These are phyloP conservation scores for Aaosphaeria arxii DNA, from an alignment of 2,329 filamentous ascomycete species.

Conservation along the genomic window DNA sequence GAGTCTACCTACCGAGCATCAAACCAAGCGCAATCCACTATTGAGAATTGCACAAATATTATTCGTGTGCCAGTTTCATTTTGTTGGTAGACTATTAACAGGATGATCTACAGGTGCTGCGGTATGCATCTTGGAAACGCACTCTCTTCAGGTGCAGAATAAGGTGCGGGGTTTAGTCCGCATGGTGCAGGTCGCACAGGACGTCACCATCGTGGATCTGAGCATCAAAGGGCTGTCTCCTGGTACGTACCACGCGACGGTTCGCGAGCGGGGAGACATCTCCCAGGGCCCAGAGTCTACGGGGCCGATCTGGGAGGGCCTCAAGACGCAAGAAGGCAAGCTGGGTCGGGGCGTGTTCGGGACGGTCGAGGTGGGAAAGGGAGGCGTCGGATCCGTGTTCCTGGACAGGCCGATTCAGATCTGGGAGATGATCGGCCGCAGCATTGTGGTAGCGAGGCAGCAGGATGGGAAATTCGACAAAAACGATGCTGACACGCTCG, in stretches of 20 bases:
- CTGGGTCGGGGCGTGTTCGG: slow-evolving; percentile 65
- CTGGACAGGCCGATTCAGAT: slow-evolving; percentile 79
- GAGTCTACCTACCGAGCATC: slow-evolving; percentile 36
- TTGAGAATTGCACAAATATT: no score
- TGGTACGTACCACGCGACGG: slow-evolving; percentile 78
- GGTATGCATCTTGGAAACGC: slow-evolving; percentile 93
- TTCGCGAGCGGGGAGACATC: slow-evolving; percentile 85
- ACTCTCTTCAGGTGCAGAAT: slow-evolving; percentile 58
- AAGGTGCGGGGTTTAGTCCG: slow-evolving; percentile 82
- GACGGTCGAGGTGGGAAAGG: slow-evolving; percentile 68
- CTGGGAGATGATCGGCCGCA: slow-evolving; percentile 94
- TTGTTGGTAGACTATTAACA: slow-evolving; percentile 8
- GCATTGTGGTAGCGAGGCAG: slow-evolving; percentile 79
- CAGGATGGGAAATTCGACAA: slow-evolving; percentile 57
- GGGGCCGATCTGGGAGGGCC: slow-evolving; percentile 73
- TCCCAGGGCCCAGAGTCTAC: slow-evolving; percentile 78
- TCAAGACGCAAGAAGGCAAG: slow-evolving; percentile 46
- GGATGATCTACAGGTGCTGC: slow-evolving; percentile 59
- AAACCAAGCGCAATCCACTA: no score
- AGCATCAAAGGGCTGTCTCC: slow-evolving; percentile 78
- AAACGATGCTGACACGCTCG: slow-evolving; percentile 81
- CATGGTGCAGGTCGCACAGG: slow-evolving; percentile 85
- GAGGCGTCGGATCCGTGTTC: slow-evolving; percentile 77
- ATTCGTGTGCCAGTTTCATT: no score
- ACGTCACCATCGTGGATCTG: slow-evolving; percentile 80